These are phyloP conservation scores for Pleomassaria siparia DNA, from an alignment of 2,329 filamentous ascomycete species.

Conservation along the genomic window DNA sequence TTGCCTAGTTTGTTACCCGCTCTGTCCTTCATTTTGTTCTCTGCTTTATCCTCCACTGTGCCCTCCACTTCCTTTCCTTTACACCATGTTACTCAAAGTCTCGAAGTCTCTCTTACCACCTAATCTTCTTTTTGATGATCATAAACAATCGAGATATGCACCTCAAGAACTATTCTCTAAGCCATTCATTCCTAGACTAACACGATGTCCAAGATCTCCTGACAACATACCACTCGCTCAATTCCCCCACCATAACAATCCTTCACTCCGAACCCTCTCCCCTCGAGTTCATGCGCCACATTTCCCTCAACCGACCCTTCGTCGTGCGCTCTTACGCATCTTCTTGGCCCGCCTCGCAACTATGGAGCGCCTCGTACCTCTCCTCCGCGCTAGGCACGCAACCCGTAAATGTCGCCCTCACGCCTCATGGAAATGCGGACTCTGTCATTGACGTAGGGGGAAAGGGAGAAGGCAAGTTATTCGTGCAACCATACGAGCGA, in stretches of 20 bases:
- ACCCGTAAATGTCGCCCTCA: conserved; percentile 73
- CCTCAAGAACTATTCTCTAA: not conserved
- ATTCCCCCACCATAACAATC: conserved; percentile 61
- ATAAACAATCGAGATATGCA: too few species aligned
- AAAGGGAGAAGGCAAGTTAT: conserved; percentile 41
- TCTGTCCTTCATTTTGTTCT: too few species aligned
- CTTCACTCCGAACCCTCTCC: conserved; percentile 67
- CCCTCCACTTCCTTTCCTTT: too few species aligned
- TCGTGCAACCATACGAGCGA: conserved; percentile 74
- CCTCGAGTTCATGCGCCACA: conserved; percentile 78
- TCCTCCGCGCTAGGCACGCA: conserved; percentile 56
- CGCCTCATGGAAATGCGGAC: conserved; percentile 67
- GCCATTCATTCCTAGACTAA: not conserved
- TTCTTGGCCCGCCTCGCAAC: conserved; percentile 63
- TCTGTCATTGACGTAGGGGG: conserved; percentile 58
- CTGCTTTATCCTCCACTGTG: too few species aligned
- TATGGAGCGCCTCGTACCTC: conserved; percentile 66
- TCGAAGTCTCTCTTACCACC: too few species aligned
- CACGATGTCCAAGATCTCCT: conserved; percentile 52
- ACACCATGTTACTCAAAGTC: too few species aligned
- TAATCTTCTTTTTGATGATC: too few species aligned
- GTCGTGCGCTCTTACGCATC: conserved; percentile 65
- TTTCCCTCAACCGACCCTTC: conserved; percentile 73
- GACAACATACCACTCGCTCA: conserved; percentile 72
- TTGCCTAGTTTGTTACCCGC: too few species aligned